Base-by-base conservation (phyloP, 1,284 basidiomycete species). In the Rhodotorula sp. region DNA sequence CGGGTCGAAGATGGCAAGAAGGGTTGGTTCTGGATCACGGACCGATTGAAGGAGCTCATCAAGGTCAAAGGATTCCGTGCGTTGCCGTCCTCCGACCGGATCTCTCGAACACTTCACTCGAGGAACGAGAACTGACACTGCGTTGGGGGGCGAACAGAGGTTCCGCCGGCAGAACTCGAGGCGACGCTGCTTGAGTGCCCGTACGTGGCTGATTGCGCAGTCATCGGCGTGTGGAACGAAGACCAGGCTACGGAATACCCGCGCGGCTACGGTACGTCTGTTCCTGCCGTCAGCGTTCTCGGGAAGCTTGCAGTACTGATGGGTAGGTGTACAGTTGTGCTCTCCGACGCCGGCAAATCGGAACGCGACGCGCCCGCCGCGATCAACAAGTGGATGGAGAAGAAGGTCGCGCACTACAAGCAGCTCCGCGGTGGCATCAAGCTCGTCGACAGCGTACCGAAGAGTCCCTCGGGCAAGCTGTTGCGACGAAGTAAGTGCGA, bases 371-470 rank as follows among this genome's bases (percentile, higher is more conserved):
- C 77, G 54, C 34, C 63, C 7, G 58, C 60, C 7, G 72, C 76
- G 48, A 78, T 82, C 50, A 65, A 78, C 59, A 69, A 71, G 5
- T 81, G 79, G 79, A 76, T 81, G 26, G 76, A 75, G 2, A 68
- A 62, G 23, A 77, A 78, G 60, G 79, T 82, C 10, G 80, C 81
- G 12, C 77, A 78, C 52, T 81, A 81, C 77, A 81, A 81, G 72
- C 76, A 78, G 31, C 72, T 82, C 14, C 68, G 80, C 16, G 81
- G 82, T 18, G 66, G 72, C 19, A 70, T 78, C 43, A 60, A 62
- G 6, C 48, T 79, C 52, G 62, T 79, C 38, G 76, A 74, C 8
- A 55, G 50, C 4, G 67, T 78, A 8, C 76, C 77, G 7, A 78
- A 78, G 61, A 65, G 48, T 1, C 74, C 74, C 3, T 55, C 52